Base-by-base conservation (phyloP, 768 basidiomycete genomes). In the Lactifluus volemus region DNA sequence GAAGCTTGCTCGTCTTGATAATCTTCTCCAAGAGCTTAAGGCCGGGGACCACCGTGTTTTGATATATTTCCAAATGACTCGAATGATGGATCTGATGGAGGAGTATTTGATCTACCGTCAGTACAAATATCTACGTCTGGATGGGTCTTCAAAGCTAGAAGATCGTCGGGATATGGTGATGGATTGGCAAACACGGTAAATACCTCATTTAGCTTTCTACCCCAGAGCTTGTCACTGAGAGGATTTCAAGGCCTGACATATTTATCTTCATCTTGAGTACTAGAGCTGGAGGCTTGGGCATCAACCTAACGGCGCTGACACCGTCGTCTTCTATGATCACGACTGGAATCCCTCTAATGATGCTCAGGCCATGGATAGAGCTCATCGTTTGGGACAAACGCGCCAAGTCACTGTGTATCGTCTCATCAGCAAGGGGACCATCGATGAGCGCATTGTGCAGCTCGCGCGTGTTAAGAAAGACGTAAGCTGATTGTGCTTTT, bases 1-100 rank as follows among this genome's bases (percentile, higher is more conserved):
- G 41, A 99, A 99, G 74, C 84, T 99, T 38, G 92, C 93, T 42
- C 83, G 90, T 32, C 79, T 99, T 51, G 97, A 99, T 72, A 69
- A 79, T 21, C 76, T 99, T n/a, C 78, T 99, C 8, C 88, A 91
- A 63, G 91, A 96, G 68, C 84, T 99, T 59, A 98, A 97, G 75
- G 80, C 84, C 39, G 89, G 86, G 1, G 95, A 95, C 63, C 97
- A 99, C 73, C 86, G 94, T 49, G 92, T 96, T 14, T 74, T 99
- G 67, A 81, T 99, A 19, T 99, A 98, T 75, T 98, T 98, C 85
- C 97, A 99, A 73, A 99, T 99, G 97, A 98, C 96, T 12, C 84
- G 88, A 61, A 99, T 98, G 97, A 97, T 99, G 87, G 95, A 98
- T 71, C 78, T 98, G 53, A 95, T 98, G 84, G 97, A 98, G 73